Conservation (phyloP, 148 eudicot genomes). For the Gaultheria prostrata region DNA sequence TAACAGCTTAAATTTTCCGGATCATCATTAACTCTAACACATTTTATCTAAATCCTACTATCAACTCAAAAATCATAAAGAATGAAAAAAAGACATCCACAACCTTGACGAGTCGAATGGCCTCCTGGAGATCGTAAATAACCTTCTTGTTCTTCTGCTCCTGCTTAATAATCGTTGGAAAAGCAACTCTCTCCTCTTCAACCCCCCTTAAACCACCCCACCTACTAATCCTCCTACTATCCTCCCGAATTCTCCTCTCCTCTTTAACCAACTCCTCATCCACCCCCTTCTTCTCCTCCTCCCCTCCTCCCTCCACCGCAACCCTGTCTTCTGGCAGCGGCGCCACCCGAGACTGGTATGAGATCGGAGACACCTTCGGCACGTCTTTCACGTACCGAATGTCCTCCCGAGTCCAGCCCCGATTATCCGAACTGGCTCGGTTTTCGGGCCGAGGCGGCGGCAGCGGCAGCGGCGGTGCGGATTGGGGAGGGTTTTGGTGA, state of each 20-base stretch:
- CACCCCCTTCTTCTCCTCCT: constrained; percentile 9
- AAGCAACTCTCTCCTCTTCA: constrained; percentile 50
- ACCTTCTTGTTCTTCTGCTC: constrained; percentile 46
- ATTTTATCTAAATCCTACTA: background rate
- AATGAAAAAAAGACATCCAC: background rate
- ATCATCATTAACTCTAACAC: background rate
- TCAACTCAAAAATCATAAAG: background rate
- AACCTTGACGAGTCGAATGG: constrained; percentile 79
- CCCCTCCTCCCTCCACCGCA: background rate
- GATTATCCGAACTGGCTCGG: background rate
- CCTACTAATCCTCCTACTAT: constrained; percentile 24
- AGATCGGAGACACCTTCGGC: constrained; percentile 34
- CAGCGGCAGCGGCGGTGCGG: background rate
- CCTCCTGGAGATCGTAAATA: constrained; percentile 78
- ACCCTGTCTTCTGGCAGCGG: constrained; percentile 69
- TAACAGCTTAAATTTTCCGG: too few relatives aligned
- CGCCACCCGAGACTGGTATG: constrained; percentile 59
- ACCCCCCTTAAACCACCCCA: constrained; percentile 20
- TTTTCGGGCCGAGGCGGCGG: background rate
- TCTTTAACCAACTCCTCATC: constrained; percentile 37
- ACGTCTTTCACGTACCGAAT: constrained; percentile 58
- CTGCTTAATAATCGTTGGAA: constrained; percentile 64
- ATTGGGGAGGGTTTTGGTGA: background rate
- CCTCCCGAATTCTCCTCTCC: constrained; percentile 39
- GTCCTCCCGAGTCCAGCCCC: constrained; percentile 59